Percentiles rank a stretch among this genome's conserved stretches.
Conservation (phyloP, 2,329 filamentous ascomycete genomes). For the Fusarium subglutinans region DNA sequence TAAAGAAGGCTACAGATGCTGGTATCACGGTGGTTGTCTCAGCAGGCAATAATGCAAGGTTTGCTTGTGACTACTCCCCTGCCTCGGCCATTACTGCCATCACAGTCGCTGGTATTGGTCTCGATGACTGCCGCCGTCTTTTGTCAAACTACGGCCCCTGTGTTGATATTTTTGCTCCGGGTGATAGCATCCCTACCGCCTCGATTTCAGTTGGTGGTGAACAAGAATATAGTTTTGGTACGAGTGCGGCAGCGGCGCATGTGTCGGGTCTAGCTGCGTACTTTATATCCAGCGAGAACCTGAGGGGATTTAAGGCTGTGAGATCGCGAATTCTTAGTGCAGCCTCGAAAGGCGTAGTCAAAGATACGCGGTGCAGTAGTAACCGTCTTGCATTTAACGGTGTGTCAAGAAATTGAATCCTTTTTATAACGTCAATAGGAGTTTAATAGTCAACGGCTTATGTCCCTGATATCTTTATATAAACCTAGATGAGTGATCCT, state of each 20-base stretch:
- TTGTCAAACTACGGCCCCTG: conserved; percentile 2
- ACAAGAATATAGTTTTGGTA: background rate
- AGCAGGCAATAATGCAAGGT: background rate
- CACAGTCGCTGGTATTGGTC: conserved; percentile 1
- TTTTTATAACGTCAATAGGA: background rate
- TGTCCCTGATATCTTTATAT: accelerated
- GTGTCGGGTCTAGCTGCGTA: background rate
- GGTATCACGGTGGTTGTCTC: background rate
- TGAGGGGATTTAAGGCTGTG: background rate
- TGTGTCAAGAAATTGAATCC: accelerated
- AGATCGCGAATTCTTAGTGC: background rate
- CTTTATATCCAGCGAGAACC: background rate
- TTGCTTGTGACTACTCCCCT: background rate
- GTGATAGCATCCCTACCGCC: background rate
- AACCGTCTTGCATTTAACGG: background rate
- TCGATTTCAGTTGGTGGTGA: background rate
- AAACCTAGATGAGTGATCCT: accelerated
- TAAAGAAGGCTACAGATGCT: background rate
- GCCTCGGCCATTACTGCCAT: background rate
- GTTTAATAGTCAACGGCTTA: background rate
- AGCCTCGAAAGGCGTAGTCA: background rate
- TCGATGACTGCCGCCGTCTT: background rate
- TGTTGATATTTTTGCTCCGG: conserved; percentile 3
- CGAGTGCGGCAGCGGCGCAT: background rate
- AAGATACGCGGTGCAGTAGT: too few relatives aligned